These are phyloP conservation scores for Boletus vinaceobasis DNA, from an alignment of 768 basidiomycete species.

Conservation along the genomic window DNA sequence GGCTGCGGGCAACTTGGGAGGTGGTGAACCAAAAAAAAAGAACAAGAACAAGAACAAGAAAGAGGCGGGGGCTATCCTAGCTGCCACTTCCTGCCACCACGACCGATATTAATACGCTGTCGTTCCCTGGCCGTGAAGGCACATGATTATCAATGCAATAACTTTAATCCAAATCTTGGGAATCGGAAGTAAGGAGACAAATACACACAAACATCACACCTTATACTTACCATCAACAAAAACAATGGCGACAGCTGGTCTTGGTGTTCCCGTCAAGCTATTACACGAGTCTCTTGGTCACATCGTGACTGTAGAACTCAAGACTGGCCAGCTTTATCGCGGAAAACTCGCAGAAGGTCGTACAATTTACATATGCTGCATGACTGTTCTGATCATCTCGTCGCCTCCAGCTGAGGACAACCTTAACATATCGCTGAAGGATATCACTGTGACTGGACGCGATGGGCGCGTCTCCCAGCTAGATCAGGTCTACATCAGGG, in stretches of 20 bases:
- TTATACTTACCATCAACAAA: constrained; percentile 7
- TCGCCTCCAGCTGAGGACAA: constrained; percentile 88
- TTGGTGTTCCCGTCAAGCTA: constrained; percentile 95
- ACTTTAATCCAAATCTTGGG: background rate
- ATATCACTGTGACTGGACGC: constrained; percentile 96
- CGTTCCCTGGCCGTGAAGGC: background rate
- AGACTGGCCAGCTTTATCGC: constrained; percentile 95
- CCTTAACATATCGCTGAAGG: constrained; percentile 91
- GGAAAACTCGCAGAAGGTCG: constrained; percentile 94
- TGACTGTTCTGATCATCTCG: constrained; percentile 18
- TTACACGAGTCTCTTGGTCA: constrained; percentile 96
- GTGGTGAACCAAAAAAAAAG: background rate
- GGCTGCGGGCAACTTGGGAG: background rate
- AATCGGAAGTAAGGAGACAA: background rate
- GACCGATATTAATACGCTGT: background rate
- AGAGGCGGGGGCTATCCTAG: background rate
- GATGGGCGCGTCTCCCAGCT: constrained; percentile 98
- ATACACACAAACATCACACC: constrained; percentile 18
- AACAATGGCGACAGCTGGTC: constrained; percentile 48
- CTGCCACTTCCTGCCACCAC: background rate
- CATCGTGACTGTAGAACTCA: constrained; percentile 95
- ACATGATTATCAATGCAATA: background rate
- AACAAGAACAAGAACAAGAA: background rate
- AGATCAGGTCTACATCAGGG: constrained; percentile 98
- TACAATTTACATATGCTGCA: constrained; percentile 16